A percentile compares a stretch with the other conserved stretches of the same genome.
phyloP scores from a whole-genome alignment of 176 grass and related monocot species.

The Lolium perenne region DNA sequence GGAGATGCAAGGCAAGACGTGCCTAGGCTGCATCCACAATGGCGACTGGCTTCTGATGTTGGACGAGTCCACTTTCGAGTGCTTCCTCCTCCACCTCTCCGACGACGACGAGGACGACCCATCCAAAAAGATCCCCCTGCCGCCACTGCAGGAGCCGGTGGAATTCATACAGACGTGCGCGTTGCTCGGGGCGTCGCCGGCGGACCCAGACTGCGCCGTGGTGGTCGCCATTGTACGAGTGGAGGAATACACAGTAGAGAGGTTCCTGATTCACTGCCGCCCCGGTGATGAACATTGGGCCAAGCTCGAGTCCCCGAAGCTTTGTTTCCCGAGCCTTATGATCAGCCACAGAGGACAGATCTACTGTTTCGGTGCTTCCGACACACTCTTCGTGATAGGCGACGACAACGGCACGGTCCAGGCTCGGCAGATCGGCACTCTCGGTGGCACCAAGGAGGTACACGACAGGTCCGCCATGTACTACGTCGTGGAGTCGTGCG shows the following conservation, averaged over 20 bases:
- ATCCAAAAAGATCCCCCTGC: neutral
- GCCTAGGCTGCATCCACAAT: slow-evolving; percentile 15
- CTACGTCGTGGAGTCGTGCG: neutral
- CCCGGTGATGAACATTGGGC: neutral
- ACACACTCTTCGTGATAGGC: neutral
- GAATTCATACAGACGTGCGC: neutral
- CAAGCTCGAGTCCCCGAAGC: neutral
- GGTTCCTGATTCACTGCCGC: neutral
- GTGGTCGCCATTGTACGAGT: neutral
- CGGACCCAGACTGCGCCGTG: neutral
- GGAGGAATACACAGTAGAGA: neutral
- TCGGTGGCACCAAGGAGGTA: neutral
- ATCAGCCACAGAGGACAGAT: neutral
- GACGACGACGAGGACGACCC: neutral
- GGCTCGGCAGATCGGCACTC: neutral
- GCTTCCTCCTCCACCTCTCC: slow-evolving; percentile 22
- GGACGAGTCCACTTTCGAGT: slow-evolving; percentile 12
- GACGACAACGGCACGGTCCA: neutral
- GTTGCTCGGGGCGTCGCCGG: neutral
- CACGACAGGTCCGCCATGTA: neutral
- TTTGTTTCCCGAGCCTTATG: neutral
- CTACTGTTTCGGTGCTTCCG: neutral
- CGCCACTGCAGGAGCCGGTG: neutral
- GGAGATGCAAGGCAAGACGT: slow-evolving; percentile 22
- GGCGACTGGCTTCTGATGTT: slow-evolving; percentile 21